A percentile compares a stretch with the other conserved stretches of the same genome.
Evolutionary conservation across 148 eudicot species (phyloP).

Genomic region (Nepenthes gracilis): DNA sequence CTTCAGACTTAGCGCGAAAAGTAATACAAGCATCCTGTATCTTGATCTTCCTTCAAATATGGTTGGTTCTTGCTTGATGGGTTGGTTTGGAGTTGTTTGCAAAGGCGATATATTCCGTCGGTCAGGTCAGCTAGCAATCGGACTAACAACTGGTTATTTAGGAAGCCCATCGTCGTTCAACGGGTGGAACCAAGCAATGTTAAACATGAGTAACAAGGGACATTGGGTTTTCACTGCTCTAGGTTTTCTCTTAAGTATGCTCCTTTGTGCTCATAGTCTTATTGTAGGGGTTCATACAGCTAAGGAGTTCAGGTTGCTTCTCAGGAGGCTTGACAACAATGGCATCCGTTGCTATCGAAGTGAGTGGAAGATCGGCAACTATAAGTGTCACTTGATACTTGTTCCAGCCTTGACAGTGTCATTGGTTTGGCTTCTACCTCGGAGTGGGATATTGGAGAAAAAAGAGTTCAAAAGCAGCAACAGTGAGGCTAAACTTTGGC

Average conservation of each 20-base stretch:
- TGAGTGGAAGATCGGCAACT: too few species aligned
- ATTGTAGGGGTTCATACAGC: slow-evolving; percentile 63
- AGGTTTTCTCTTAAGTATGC: slow-evolving; percentile 55
- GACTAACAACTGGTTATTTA: slow-evolving; percentile 79
- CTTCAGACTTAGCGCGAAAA: too few species aligned
- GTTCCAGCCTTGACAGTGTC: too few species aligned
- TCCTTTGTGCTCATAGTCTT: neutral
- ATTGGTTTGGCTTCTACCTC: neutral
- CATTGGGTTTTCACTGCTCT: slow-evolving; percentile 28
- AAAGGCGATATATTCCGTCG: slow-evolving; percentile 46
- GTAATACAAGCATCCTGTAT: too few species aligned
- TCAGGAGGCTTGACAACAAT: too few species aligned
- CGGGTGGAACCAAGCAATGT: too few species aligned
- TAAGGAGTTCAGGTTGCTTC: slow-evolving; percentile 8
- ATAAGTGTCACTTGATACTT: too few species aligned
- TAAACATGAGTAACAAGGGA: too few species aligned
- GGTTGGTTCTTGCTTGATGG: slow-evolving; percentile 97
- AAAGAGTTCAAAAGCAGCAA: slow-evolving; percentile 14
- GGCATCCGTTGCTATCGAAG: too few species aligned
- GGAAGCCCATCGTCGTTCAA: slow-evolving; percentile 91
- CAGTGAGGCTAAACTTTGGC: too few species aligned
- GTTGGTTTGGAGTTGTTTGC: slow-evolving; percentile 91
- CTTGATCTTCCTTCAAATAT: too few species aligned
- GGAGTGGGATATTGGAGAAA: slow-evolving; percentile 35
- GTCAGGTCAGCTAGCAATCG: slow-evolving; percentile 67